phyloP scores from a whole-genome alignment of 164 flowering plant species.

The Vitis labrusca region DNA sequence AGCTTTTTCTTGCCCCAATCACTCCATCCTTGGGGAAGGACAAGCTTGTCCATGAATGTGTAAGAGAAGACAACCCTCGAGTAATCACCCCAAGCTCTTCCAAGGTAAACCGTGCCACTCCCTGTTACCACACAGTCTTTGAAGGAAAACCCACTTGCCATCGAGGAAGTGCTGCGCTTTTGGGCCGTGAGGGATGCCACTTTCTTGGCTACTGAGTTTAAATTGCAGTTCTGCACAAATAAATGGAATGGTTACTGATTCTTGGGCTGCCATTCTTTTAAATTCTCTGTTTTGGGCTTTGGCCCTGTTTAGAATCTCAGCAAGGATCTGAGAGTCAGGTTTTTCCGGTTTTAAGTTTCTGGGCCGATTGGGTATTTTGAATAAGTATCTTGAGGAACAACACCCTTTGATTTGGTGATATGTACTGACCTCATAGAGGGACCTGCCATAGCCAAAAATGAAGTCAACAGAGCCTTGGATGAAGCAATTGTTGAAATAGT shows the following conservation, averaged over 20 bases:
- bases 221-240: constrained; percentile 45
- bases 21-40: constrained; percentile 74
- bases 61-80: constrained; percentile 72
- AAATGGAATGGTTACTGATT: background rate
- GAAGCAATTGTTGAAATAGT: constrained; percentile 66
- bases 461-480: constrained; percentile 84
- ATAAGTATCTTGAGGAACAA: too few species aligned
- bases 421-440: constrained; percentile 57
- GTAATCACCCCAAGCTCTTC: constrained; percentile 83
- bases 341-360: too few species aligned
- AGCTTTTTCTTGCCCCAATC: constrained; percentile 59
- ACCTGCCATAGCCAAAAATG: constrained; percentile 70
- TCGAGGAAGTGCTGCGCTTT: constrained; percentile 34
- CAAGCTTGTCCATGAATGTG: constrained; percentile 62
- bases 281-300: too few species aligned
- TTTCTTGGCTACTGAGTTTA: constrained; percentile 63
- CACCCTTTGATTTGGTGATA: too few species aligned
- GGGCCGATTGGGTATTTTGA: too few species aligned
- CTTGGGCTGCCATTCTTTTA: background rate
- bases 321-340: too few species aligned
- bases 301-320: too few species aligned
- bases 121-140: constrained; percentile 53
- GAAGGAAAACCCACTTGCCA: constrained; percentile 74
- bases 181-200: constrained; percentile 73
- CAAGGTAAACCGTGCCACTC: constrained; percentile 56